Conservation (phyloP, 257 asterid genomes). For the Ophiorrhiza pumila region DNA sequence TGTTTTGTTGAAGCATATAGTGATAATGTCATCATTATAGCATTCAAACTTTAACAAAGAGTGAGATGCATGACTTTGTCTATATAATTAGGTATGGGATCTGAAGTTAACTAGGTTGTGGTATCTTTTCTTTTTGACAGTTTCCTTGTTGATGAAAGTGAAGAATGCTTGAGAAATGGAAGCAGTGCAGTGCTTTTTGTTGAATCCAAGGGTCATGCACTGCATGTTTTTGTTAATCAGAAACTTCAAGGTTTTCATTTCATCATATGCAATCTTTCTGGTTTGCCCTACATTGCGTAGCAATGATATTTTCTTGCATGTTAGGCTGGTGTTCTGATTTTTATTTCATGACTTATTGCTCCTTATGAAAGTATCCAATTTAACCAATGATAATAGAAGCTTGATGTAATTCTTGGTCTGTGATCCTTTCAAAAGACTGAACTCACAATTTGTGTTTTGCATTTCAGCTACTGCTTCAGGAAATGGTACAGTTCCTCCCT, state of each 20-base stretch:
- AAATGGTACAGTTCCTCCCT: conserved; percentile 61
- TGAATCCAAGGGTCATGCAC: conserved; percentile 88
- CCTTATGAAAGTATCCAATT: background rate
- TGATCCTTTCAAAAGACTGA: conserved; percentile 6
- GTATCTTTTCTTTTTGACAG: conserved; percentile 39
- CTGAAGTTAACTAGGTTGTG: conserved; percentile 14
- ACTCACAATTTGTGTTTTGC: conserved; percentile 20
- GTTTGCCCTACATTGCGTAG: background rate
- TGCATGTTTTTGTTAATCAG: conserved; percentile 77
- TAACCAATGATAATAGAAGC: background rate
- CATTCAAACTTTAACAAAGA: background rate
- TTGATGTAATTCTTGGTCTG: background rate
- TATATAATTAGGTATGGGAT: conserved; percentile 2
- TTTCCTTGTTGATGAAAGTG: conserved; percentile 51
- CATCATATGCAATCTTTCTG: conserved; percentile 3
- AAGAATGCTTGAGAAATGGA: conserved; percentile 50
- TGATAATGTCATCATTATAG: too few relatives aligned
- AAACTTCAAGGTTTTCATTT: conserved; percentile 62
- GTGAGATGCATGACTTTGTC: background rate
- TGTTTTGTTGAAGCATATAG: background rate
- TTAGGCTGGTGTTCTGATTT: background rate
- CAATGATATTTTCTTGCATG: background rate
- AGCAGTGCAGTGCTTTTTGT: conserved; percentile 54
- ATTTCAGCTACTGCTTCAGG: conserved; percentile 71
- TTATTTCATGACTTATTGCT: background rate